A percentile compares a stretch with the other conserved stretches of the same genome.
These are phyloP conservation scores for Candida incommunis DNA, from an alignment of 805 yeast genomes.

Conservation along the genomic window DNA sequence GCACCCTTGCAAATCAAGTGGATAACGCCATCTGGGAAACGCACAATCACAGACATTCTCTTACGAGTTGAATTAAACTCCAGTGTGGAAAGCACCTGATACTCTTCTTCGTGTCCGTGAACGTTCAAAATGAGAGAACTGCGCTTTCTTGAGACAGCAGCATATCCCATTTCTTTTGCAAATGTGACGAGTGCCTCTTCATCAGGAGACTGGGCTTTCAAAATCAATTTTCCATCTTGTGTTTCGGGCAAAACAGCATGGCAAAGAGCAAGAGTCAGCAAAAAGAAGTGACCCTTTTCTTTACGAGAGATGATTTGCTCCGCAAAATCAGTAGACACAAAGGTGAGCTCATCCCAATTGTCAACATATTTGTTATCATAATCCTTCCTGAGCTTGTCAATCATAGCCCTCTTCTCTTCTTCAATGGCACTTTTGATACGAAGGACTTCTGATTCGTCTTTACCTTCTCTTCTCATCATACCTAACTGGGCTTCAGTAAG, in stretches of 20 bases:
- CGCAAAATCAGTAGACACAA: slow-evolving; percentile 44
- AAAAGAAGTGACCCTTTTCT: slow-evolving; percentile 38
- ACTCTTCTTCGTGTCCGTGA: slow-evolving; percentile 33
- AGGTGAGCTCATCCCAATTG: slow-evolving; percentile 31
- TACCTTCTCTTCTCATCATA: slow-evolving; percentile 46
- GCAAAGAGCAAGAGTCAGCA: slow-evolving; percentile 55
- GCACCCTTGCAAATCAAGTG: slow-evolving; percentile 58
- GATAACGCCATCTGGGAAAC: slow-evolving; percentile 27
- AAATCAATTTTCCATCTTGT: slow-evolving; percentile 27
- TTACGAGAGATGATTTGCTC: slow-evolving; percentile 38
- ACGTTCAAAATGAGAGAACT: slow-evolving; percentile 29
- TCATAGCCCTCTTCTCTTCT: slow-evolving; percentile 34
- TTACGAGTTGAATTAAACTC: slow-evolving; percentile 62
- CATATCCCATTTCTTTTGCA: slow-evolving; percentile 61
- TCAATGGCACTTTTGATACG: slow-evolving; percentile 28
- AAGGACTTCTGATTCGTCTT: slow-evolving; percentile 35
- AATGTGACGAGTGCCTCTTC: slow-evolving; percentile 68
- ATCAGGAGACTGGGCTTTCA: slow-evolving; percentile 75
- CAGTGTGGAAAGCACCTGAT: slow-evolving; percentile 38
- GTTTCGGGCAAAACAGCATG: slow-evolving; percentile 60
- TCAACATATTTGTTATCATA: slow-evolving; percentile 30
- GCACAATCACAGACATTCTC: slow-evolving; percentile 64
- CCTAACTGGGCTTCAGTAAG: slow-evolving; percentile 72
- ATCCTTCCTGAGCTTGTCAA: slow-evolving; percentile 23
- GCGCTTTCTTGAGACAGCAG: slow-evolving; percentile 40